Conservation (phyloP, 371 early-diverging fungal species). For the Mortierella sp. region DNA sequence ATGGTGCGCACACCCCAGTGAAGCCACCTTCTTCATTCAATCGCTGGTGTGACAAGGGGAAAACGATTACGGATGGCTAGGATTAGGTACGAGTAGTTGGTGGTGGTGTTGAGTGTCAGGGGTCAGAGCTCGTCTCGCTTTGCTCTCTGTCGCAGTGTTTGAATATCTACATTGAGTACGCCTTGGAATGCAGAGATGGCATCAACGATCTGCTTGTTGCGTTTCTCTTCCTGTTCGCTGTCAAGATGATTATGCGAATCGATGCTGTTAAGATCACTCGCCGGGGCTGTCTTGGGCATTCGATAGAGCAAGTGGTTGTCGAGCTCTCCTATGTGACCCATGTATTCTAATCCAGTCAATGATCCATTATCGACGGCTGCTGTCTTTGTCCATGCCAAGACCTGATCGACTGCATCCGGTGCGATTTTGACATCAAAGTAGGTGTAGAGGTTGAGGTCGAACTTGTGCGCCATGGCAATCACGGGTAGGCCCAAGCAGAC, state of each 20-base stretch:
- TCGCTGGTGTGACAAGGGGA: too few species aligned
- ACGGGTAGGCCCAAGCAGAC: conserved; percentile 2
- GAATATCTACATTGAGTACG: conserved; percentile 48
- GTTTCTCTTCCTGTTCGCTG: conserved; percentile 24
- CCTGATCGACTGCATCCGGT: conserved; percentile 30
- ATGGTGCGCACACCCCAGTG: too few species aligned
- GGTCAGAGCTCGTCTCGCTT: conserved; percentile 46
- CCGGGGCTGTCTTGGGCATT: conserved; percentile 14
- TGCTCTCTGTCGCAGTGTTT: conserved; percentile 30
- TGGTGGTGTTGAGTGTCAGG: background rate
- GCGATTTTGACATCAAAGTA: conserved; percentile 48
- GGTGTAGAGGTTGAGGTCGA: conserved; percentile 28
- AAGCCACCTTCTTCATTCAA: too few species aligned
- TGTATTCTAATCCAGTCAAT: conserved; percentile 35
- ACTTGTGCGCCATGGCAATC: conserved; percentile 24
- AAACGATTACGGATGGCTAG: too few species aligned
- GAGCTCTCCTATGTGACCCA: conserved; percentile 46
- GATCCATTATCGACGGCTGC: conserved; percentile 22
- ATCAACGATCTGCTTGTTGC: conserved; percentile 31
- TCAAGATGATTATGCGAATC: background rate
- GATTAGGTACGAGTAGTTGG: too few species aligned
- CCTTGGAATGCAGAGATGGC: conserved; percentile 37
- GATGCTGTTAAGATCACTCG: background rate
- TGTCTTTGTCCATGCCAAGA: conserved; percentile 27
- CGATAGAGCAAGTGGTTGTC: conserved; percentile 48